Percentiles rank a stretch among this genome's conserved stretches.
phyloP scores from a whole-genome alignment of 192 early-diverging fungal species.

The Spizellomyces punctatus region DNA sequence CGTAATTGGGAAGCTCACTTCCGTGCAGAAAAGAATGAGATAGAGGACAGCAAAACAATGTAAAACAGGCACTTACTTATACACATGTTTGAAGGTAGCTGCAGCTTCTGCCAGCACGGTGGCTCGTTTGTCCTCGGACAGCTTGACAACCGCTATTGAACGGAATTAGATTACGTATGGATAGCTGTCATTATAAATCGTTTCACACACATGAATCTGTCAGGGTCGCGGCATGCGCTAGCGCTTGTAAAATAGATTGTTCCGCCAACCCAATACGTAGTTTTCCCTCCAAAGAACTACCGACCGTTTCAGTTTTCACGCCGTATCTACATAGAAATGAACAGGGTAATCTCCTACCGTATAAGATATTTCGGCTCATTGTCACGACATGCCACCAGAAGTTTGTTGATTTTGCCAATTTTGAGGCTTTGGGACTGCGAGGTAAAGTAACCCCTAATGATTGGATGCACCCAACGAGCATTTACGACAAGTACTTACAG shows the following conservation, averaged over 20 bases:
- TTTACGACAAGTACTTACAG: constrained; percentile 44
- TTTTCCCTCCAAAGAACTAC: constrained; percentile 86
- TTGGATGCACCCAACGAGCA: background rate
- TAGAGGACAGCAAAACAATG: too few relatives aligned
- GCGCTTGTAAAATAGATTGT: constrained; percentile 82
- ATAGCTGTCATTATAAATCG: background rate
- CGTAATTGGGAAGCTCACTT: constrained; percentile 93
- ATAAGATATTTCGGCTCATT: constrained; percentile 89
- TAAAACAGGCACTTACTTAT: constrained; percentile 48
- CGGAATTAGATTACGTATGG: constrained; percentile 1
- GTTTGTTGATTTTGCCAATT: constrained; percentile 70
- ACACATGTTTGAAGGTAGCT: constrained; percentile 65
- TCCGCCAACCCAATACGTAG: constrained; percentile 96
- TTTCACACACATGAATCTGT: constrained; percentile 51
- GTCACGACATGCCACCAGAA: constrained; percentile 74
- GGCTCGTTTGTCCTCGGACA: constrained; percentile 51
- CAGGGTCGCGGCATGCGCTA: constrained; percentile 83
- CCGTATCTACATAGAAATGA: background rate
- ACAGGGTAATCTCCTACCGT: constrained; percentile 44
- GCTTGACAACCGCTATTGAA: constrained; percentile 20
- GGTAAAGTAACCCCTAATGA: background rate
- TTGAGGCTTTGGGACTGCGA: constrained; percentile 78
- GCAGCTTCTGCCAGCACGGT: constrained; percentile 51
- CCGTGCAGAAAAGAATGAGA: too few relatives aligned
- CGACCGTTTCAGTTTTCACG: constrained; percentile 20